Evolutionary conservation across 116 monocot species (phyloP).

Genomic region (Posidonia oceanica): DNA sequence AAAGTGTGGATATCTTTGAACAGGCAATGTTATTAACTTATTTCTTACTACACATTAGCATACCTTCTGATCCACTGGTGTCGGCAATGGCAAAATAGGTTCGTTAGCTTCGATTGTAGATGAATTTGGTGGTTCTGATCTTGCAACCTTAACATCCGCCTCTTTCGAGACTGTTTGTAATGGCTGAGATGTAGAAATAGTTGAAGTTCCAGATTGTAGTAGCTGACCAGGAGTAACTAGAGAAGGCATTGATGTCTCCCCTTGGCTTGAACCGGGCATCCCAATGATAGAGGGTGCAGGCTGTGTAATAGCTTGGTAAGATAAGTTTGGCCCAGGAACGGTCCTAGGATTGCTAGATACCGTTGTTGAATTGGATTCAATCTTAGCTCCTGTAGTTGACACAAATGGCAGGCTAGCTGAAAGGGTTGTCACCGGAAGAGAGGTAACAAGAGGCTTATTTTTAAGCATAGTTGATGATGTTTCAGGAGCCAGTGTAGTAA

Average conservation of each 20-base stretch:
- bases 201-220: conserved; percentile 28
- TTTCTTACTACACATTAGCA: neutral
- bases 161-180: conserved; percentile 19
- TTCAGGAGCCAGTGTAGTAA: conserved; percentile 27
- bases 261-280: conserved; percentile 27
- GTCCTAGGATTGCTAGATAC: conserved; percentile 14
- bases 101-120: conserved; percentile 25
- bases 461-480: conserved; percentile 14
- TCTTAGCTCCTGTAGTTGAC: conserved; percentile 13
- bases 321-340: conserved; percentile 14
- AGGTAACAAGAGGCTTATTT: conserved; percentile 21
- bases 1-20: neutral
- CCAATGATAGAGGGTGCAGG: conserved; percentile 16
- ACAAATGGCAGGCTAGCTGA: conserved; percentile 14
- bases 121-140: conserved; percentile 20
- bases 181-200: conserved; percentile 30
- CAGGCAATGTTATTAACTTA: neutral
- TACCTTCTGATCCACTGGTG: conserved; percentile 37
- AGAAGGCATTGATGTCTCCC: conserved; percentile 25
- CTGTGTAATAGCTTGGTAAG: conserved; percentile 22
- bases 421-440: conserved; percentile 27
- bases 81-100: conserved; percentile 55
- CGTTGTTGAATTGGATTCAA: conserved; percentile 12
- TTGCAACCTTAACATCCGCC: conserved; percentile 14
- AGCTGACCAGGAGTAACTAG: conserved; percentile 55